A percentile compares a stretch with the other conserved stretches of the same genome.
Conservation (phyloP, 306 rosid species). For the Calophaca sinica region DNA sequence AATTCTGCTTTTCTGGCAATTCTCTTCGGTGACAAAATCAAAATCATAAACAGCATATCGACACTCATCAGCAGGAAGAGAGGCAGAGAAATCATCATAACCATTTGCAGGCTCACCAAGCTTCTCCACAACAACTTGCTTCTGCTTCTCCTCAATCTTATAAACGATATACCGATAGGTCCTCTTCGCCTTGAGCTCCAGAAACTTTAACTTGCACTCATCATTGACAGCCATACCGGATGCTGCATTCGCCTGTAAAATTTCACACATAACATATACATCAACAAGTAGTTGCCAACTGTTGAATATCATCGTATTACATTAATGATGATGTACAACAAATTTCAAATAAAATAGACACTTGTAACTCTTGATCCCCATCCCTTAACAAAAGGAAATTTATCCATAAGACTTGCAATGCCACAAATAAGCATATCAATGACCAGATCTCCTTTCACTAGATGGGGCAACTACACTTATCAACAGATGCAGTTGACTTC, state of each 20-base stretch:
- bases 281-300: background rate
- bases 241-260: conserved; percentile 75
- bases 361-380: too few species aligned
- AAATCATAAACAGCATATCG: conserved; percentile 89
- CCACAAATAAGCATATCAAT: conserved; percentile 2
- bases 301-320: too few species aligned
- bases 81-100: conserved; percentile 73
- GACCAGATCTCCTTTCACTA: background rate
- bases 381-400: background rate
- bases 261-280: conserved; percentile 20
- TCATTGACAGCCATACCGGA: conserved; percentile 86
- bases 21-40: conserved; percentile 79
- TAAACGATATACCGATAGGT: conserved; percentile 72
- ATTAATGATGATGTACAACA: too few species aligned
- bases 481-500: background rate
- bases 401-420: conserved; percentile 2
- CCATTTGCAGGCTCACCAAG: conserved; percentile 75
- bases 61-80: conserved; percentile 84
- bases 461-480: background rate
- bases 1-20: conserved; percentile 79
- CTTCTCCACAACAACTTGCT: conserved; percentile 84
- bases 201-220: conserved; percentile 80
- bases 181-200: conserved; percentile 85
- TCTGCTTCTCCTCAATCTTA: conserved; percentile 90
- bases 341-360: too few species aligned